phyloP scores from a whole-genome alignment of 305 asterid species.

The Fraxinus sp. region DNA sequence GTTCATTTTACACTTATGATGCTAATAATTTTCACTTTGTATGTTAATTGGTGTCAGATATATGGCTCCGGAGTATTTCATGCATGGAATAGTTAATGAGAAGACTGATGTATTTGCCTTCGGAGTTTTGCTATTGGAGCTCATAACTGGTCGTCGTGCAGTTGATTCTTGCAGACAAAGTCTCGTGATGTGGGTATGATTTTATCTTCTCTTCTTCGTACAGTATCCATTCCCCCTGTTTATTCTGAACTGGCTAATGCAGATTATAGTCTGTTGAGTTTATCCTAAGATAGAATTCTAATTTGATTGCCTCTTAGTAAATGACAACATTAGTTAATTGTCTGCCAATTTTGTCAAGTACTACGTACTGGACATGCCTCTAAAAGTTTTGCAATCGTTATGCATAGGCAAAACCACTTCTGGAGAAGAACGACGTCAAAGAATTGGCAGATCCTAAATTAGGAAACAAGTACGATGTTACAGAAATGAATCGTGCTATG shows the following conservation, averaged over 20 bases:
- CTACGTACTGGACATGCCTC: background rate
- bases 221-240: background rate
- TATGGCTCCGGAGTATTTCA: constrained; percentile 98
- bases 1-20: background rate
- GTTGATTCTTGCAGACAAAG: constrained; percentile 83
- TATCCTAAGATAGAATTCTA: background rate
- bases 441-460: constrained; percentile 77
- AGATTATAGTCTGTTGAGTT: background rate
- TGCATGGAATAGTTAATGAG: constrained; percentile 91
- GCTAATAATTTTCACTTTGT: constrained; percentile 9
- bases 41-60: constrained; percentile 44
- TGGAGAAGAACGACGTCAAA: constrained; percentile 64
- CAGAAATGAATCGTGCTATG: constrained; percentile 80
- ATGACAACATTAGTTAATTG: background rate
- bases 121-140: constrained; percentile 87
- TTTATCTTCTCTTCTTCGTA: background rate
- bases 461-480: constrained; percentile 48
- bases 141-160: constrained; percentile 90
- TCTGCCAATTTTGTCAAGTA: background rate
- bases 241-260: background rate
- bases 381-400: background rate
- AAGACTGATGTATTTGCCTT: constrained; percentile 93
- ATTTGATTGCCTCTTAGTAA: background rate
- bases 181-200: constrained; percentile 94
- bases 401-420: constrained; percentile 79